These are phyloP conservation scores for Dunaliella primolecta DNA, from an alignment of 139 green algal species.

Conservation along the genomic window DNA sequence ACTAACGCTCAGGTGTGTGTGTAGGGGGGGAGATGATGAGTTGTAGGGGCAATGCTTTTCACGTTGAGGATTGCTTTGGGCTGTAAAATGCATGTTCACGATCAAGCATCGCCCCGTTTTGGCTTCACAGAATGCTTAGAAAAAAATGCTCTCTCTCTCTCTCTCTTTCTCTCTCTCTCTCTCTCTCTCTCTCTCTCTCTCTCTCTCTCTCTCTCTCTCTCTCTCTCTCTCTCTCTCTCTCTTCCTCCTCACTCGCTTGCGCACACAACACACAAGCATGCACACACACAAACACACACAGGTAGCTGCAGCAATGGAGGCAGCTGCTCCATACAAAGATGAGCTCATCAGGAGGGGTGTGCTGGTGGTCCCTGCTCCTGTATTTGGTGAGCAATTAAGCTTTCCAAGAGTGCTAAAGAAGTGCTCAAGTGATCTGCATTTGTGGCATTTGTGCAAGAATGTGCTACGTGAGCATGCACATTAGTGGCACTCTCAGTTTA, in stretches of 20 bases:
- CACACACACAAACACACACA: slow-evolving; percentile 21
- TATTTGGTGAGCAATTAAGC: slow-evolving; percentile 49
- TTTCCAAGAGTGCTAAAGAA: too few species aligned
- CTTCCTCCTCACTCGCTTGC: too few species aligned
- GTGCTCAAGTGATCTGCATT: too few species aligned
- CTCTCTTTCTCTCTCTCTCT: too few species aligned
- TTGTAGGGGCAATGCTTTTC: neutral
- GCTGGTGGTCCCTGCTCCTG: slow-evolving; percentile 65
- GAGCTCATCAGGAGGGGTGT: slow-evolving; percentile 66
- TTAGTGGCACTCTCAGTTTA: too few species aligned
- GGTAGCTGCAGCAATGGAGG: slow-evolving; percentile 45
- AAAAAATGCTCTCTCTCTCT: too few species aligned
- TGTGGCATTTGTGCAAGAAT: too few species aligned
- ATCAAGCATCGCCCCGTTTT: neutral
- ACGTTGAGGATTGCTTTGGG: neutral
- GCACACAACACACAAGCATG: neutral
- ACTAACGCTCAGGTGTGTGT: slow-evolving; percentile 13
- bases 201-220: too few species aligned
- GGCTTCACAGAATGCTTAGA: too few species aligned
- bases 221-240: too few species aligned
- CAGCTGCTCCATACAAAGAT: slow-evolving; percentile 60
- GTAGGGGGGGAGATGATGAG: neutral
- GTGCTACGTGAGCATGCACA: too few species aligned
- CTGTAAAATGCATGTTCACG: neutral
- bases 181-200: too few species aligned